Conservation (phyloP, 163 green algal species). For the Coccomyxa subellipsoidea region DNA sequence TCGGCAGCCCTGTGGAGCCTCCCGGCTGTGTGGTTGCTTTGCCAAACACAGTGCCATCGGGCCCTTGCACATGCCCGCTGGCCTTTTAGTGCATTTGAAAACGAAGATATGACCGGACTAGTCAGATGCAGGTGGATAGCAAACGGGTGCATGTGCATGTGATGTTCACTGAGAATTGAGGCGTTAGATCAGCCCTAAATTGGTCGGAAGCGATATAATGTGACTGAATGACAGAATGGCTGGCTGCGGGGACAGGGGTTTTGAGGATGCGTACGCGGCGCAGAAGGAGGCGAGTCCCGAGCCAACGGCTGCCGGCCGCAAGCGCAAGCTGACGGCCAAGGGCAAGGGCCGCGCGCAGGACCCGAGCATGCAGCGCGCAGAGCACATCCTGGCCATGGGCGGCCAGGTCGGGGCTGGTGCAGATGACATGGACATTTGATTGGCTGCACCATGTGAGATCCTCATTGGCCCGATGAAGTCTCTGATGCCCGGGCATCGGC, state of each 20-base stretch:
- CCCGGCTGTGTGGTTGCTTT: no score
- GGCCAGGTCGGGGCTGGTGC: background rate
- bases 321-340: conserved; percentile 2
- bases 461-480: no score
- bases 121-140: background rate
- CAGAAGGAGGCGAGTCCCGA: conserved; percentile 1
- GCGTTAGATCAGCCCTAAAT: background rate
- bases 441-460: background rate
- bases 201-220: no score
- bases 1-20: background rate
- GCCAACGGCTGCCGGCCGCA: background rate
- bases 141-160: background rate
- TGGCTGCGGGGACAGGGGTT: background rate
- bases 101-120: background rate
- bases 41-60: no score
- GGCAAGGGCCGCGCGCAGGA: background rate
- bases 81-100: background rate
- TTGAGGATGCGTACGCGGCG: conserved; percentile 1
- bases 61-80: no score
- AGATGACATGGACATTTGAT: background rate
- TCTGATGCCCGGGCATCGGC: no score
- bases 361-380: background rate
- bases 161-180: background rate
- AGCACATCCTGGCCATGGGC: background rate
- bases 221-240: no score